These are phyloP conservation scores for Salix purpurea DNA, from an alignment of 345 rosid genomes.

Conservation along the genomic window DNA sequence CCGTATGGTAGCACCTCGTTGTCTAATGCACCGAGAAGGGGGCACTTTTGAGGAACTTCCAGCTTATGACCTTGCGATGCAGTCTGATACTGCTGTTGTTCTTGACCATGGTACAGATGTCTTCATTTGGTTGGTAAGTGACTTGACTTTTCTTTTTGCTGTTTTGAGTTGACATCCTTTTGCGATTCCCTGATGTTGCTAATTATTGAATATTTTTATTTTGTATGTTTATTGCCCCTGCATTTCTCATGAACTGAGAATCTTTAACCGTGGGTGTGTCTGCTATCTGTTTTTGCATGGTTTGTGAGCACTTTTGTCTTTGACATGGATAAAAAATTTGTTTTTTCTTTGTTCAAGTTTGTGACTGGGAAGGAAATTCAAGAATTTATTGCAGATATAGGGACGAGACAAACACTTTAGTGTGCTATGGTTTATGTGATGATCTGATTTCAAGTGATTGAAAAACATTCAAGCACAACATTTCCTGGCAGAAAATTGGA, in stretches of 20 bases:
- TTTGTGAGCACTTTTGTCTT: not conserved
- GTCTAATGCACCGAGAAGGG: constrained; percentile 93
- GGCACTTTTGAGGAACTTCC: constrained; percentile 96
- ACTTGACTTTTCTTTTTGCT: constrained; percentile 8
- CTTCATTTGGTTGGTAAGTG: constrained; percentile 94
- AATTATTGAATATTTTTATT: not conserved
- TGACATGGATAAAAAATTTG: not conserved
- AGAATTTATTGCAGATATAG: not conserved
- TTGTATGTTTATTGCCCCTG: not conserved
- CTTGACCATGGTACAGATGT: constrained; percentile 97
- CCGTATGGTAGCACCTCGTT: constrained; percentile 91
- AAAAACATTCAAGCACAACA: not conserved
- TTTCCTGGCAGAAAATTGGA: not conserved
- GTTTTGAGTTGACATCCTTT: not conserved
- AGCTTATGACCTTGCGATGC: constrained; percentile 91
- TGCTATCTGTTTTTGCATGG: not conserved
- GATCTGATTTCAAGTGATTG: not conserved
- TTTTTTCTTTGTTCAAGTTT: not conserved
- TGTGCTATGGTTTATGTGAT: not conserved
- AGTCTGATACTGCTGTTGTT: constrained; percentile 91
- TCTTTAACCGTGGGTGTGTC: constrained; percentile 1
- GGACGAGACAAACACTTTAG: not conserved
- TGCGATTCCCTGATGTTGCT: not conserved
- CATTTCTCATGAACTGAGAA: constrained; percentile 9
- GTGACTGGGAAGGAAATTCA: not conserved